Percentiles rank a stretch among this genome's conserved stretches.
Evolutionary conservation across 192 early-diverging fungal species (phyloP).

Genomic region (Linnemannia hyalina): DNA sequence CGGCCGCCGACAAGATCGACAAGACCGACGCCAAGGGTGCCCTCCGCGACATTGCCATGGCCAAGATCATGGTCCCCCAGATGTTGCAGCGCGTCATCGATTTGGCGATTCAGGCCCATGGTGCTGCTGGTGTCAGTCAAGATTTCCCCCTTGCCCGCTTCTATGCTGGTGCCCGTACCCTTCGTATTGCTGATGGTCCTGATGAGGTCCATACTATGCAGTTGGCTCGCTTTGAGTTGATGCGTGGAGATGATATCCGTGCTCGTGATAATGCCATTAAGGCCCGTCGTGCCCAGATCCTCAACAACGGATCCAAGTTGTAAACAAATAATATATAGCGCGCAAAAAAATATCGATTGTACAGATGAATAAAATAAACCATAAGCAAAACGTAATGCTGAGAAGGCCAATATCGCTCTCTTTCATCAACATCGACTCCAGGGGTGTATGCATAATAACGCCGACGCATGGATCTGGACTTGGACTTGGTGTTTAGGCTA

Average conservation of each 20-base stretch:
- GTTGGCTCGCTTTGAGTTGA: constrained; percentile 82
- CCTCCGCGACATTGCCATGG: constrained; percentile 95
- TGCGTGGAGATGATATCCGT: constrained; percentile 59
- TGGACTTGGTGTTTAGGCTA: no score
- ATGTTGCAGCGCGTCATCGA: constrained; percentile 84
- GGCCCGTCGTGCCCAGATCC: constrained; percentile 21
- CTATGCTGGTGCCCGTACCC: constrained; percentile 83
- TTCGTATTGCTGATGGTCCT: constrained; percentile 93
- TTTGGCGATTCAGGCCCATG: constrained; percentile 93
- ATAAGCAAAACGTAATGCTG: no score
- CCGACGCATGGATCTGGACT: no score
- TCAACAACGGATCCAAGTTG: constrained; percentile 24
- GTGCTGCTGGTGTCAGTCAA: constrained; percentile 87
- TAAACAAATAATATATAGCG: constrained; percentile 1
- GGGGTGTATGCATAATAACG: no score
- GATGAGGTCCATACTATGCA: constrained; percentile 92
- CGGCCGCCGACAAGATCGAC: constrained; percentile 93
- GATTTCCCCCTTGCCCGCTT: constrained; percentile 88
- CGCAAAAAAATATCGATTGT: no score
- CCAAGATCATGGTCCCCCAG: constrained; percentile 89
- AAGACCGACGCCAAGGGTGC: constrained; percentile 86
- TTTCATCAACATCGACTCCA: no score
- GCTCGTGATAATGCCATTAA: constrained; percentile 13
- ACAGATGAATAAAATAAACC: no score
- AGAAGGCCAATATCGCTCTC: no score